Conservation (phyloP, 352 stramenopile species). For the Globisporangium polare region DNA sequence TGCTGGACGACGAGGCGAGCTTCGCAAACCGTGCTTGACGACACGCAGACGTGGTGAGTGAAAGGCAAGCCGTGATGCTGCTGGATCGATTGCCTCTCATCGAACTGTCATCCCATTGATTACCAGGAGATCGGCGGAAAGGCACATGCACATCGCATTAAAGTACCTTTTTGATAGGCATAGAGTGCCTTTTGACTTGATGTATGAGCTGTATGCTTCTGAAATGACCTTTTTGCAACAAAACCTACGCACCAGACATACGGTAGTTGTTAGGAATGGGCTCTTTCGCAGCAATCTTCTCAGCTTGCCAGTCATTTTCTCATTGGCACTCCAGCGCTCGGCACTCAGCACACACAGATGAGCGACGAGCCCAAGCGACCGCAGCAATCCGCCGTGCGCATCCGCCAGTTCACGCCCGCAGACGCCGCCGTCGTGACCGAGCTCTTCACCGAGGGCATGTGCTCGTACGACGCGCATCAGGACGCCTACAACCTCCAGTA, state of each 20-base stretch:
- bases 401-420: conserved; percentile 9
- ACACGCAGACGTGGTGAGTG: too few relatives aligned
- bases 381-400: neutral
- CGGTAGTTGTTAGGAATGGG: neutral
- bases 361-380: neutral
- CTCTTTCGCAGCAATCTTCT: neutral
- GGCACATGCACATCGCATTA: too few relatives aligned
- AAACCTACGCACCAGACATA: neutral
- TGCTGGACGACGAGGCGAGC: neutral
- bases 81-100: too few relatives aligned
- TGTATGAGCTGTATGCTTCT: too few relatives aligned
- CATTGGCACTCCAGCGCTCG: neutral
- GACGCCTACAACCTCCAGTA: conserved; percentile 25
- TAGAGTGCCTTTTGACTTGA: too few relatives aligned
- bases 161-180: too few relatives aligned
- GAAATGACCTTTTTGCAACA: too few relatives aligned
- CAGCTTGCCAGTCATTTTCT: neutral
- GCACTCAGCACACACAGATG: neutral
- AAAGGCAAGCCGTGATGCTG: too few relatives aligned
- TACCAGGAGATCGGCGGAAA: too few relatives aligned
- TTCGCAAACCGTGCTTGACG: too few relatives aligned
- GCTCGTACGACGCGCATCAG: conserved; percentile 24
- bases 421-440: conserved; percentile 8
- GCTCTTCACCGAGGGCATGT: conserved; percentile 32
- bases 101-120: too few relatives aligned